Conservation (phyloP, 306 rosid genomes). For the Cotoneaster glaucophyllus region DNA sequence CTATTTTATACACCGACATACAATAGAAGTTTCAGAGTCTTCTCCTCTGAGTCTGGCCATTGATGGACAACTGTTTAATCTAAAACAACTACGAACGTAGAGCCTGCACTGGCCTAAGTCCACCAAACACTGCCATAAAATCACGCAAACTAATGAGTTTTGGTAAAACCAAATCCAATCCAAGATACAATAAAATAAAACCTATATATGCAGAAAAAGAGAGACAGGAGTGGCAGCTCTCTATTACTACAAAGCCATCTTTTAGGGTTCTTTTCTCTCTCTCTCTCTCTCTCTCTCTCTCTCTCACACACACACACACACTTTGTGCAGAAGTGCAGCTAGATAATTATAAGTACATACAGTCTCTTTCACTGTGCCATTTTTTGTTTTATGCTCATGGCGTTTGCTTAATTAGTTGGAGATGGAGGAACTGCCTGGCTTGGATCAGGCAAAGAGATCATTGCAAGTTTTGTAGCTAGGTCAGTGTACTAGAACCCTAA, state of each 20-base stretch:
- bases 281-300: no score
- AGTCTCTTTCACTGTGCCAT: constrained; percentile 1
- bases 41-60: no score
- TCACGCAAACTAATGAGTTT: constrained; percentile 15
- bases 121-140: constrained; percentile 24
- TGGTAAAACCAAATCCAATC: constrained; percentile 1
- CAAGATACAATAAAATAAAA: background rate
- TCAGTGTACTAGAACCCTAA: background rate
- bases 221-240: background rate
- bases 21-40: no score
- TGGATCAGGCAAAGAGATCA: background rate
- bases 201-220: background rate
- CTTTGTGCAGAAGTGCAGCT: background rate
- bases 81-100: background rate
- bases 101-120: background rate
- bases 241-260: background rate
- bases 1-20: no score
- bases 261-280: background rate
- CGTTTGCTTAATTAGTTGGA: background rate
- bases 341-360: background rate
- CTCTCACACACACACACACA: no score
- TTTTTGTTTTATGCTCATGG: background rate
- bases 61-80: no score
- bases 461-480: background rate
- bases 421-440: background rate